A percentile compares a stretch with the other conserved stretches of the same genome.
Evolutionary conservation across 2,329 filamentous ascomycete genomes (phyloP).

Genomic region (Aspergillus awamori): DNA sequence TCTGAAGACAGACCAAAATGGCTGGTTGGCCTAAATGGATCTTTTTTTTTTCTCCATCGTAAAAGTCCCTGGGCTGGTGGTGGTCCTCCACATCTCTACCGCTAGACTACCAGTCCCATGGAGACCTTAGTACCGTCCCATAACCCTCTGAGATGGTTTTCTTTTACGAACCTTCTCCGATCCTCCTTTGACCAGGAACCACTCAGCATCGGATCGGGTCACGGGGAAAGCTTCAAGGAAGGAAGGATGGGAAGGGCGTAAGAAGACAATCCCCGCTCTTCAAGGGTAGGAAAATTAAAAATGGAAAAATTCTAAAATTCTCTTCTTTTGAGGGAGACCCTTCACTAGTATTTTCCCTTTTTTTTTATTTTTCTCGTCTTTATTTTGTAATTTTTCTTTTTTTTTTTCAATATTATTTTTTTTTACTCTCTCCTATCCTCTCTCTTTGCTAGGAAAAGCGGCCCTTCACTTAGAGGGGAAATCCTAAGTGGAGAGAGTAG

Average conservation of each 20-base stretch:
- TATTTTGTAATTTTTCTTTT: conserved; percentile 5
- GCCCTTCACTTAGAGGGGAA: conserved; percentile 5
- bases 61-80: conserved; percentile 9
- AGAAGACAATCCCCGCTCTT: background rate
- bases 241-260: background rate
- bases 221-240: conserved; percentile 2
- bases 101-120: conserved; percentile 18
- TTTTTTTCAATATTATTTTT: conserved; percentile 7
- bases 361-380: no score
- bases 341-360: no score
- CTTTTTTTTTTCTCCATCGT: conserved; percentile 3
- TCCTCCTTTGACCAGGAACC: conserved; percentile 13
- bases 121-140: conserved; percentile 9
- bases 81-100: conserved; percentile 24
- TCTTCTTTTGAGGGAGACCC: no score
- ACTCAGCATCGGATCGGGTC: background rate
- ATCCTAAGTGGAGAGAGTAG: conserved; percentile 10
- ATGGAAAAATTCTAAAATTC: background rate
- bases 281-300: background rate
- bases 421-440: background rate
- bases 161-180: conserved; percentile 13
- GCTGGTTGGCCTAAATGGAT: conserved; percentile 13
- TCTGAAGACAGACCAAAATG: conserved; percentile 2
- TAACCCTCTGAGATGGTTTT: conserved; percentile 10
- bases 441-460: background rate